These are phyloP conservation scores for Capronia epimyces DNA, from an alignment of 2,329 filamentous ascomycete species.

Conservation along the genomic window DNA sequence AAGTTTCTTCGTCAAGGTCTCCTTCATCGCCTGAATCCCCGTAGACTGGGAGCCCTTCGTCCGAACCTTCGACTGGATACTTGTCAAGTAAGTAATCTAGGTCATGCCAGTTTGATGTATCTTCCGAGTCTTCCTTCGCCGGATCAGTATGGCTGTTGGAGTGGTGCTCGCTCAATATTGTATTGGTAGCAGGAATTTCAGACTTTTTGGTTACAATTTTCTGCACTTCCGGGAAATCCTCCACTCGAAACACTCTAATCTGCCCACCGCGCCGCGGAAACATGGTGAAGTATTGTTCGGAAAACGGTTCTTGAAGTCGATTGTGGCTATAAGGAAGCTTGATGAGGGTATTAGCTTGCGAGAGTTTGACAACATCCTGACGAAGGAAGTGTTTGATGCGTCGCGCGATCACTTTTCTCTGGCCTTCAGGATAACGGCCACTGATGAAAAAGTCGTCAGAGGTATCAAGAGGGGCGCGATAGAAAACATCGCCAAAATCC, in stretches of 20 bases:
- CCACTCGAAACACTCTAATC: conserved; percentile 8
- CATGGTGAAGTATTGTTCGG: conserved; percentile 19
- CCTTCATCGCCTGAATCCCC: conserved; percentile 52
- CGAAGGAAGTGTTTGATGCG: conserved; percentile 19
- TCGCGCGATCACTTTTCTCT: conserved; percentile 12
- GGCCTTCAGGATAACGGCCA: conserved; percentile 28
- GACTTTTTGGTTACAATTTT: background rate
- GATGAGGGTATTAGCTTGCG: conserved; percentile 3
- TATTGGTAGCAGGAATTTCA: background rate
- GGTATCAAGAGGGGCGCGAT: conserved; percentile 27
- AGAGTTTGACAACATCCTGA: conserved; percentile 5
- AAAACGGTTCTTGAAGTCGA: conserved; percentile 5
- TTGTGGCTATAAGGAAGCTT: conserved; percentile 15
- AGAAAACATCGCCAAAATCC: conserved; percentile 30
- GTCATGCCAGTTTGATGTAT: conserved; percentile 16
- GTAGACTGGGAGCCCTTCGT: conserved; percentile 46
- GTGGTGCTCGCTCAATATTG: background rate
- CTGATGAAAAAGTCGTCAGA: conserved; percentile 5
- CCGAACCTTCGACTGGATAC: conserved; percentile 38
- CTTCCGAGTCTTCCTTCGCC: background rate
- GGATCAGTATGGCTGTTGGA: background rate
- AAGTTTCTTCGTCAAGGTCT: conserved; percentile 55
- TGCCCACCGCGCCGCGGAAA: conserved; percentile 8
- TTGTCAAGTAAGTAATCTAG: conserved; percentile 39
- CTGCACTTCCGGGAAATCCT: conserved; percentile 18